Base-by-base conservation (phyloP, 352 stramenopile genomes). In the Phytophthora citrophthora region DNA sequence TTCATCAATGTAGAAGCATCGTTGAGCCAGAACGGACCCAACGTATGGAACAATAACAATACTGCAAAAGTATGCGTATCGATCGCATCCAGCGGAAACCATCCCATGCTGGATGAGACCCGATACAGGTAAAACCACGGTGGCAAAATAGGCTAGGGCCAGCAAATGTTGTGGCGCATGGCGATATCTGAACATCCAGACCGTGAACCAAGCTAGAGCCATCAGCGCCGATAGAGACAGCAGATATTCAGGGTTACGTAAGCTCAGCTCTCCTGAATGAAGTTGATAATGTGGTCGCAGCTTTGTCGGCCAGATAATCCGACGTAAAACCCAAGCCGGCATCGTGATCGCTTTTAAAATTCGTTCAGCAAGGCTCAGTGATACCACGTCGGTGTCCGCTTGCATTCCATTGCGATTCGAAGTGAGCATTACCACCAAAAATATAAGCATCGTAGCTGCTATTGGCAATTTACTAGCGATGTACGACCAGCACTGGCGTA, bases 51-150 rank as follows among this genome's bases (percentile, higher is more conserved):
- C 75, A 10, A 78, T 18, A 8, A 79, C 56, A 27, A 86, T 58
- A 1, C 62, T 76, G 6, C 80, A 70, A 9, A 91, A 76, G 61
- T 94, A 94, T 9, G 76, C 72, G 50, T 94, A 94, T 5, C 86
- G 83, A 51, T 93, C 77, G 18, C 68, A 68, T 11, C 68, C 61
- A 49, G 72, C 70, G 3, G 76, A 60, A 45, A 93, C 69, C 34
- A 93, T 81, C 6, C 86, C 83, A 43, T 94, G 86, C 58, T 92
- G 86, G 18, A 94, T 72, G 32, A 94, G 61, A 2, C 86, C 83
- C 11, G 70, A 79, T 2, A 84, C 81, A 0, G 83, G 86, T 11
- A 94, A 47, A 8, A 88, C 12, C 68, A 90, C 86, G 6, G 68
- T 29, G 9, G 70, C 40, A 34, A 81, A 86, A 57, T 81, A 83